phyloP scores from a whole-genome alignment of 306 rosid species.

The Rosa chinensis region DNA sequence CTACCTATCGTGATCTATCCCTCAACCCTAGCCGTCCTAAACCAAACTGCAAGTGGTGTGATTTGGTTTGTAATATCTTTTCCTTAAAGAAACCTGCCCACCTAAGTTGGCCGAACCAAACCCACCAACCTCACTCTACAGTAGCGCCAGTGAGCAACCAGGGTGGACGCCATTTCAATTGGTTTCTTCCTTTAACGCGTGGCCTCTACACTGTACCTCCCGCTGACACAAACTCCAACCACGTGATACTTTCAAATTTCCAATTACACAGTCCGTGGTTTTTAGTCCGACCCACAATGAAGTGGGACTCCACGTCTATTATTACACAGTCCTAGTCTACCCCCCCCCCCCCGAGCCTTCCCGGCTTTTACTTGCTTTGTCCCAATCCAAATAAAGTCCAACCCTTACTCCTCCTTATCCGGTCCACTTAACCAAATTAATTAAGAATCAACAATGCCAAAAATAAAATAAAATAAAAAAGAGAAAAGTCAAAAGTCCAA shows the following conservation, averaged over 20 bases:
- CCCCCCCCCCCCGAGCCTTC: not conserved
- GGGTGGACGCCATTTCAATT: not conserved
- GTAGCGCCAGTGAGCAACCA: not conserved
- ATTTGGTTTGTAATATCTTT: too few species aligned
- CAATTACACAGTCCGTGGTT: not conserved
- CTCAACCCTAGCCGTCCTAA: too few species aligned
- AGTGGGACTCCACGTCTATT: constrained; percentile 3
- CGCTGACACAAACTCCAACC: not conserved
- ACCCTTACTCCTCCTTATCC: constrained; percentile 13
- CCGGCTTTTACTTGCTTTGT: constrained; percentile 1
- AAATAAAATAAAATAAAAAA: not conserved
- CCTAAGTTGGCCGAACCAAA: not conserved
- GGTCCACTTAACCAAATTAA: not conserved
- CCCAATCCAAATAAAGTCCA: not conserved
- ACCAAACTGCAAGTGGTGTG: too few species aligned
- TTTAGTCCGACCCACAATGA: not conserved
- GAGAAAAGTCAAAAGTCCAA: not conserved
- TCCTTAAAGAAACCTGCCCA: too few species aligned
- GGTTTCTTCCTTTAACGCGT: not conserved
- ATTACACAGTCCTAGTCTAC: not conserved
- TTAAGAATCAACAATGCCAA: not conserved
- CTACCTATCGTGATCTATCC: too few species aligned
- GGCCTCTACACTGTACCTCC: not conserved
- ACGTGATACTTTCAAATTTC: not conserved
- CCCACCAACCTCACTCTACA: not conserved